phyloP scores from a whole-genome alignment of 768 basidiomycete species.

The Psilocybe cyanescens region DNA sequence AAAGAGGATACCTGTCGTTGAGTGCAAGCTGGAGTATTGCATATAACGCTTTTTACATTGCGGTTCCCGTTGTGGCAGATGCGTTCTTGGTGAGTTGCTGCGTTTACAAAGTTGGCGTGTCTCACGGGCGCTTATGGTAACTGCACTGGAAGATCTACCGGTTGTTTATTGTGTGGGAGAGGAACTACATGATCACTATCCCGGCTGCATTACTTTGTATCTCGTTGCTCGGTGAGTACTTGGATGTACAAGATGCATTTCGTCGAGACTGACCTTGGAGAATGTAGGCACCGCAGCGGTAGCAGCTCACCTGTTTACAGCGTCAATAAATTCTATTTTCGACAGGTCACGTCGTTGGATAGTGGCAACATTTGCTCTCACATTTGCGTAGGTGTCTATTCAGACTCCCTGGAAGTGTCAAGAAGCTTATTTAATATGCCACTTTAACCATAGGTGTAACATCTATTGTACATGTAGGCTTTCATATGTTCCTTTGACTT shows the following conservation, averaged over 20 bases:
- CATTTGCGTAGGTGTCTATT: not conserved
- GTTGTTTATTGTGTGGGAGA: slow-evolving; percentile 2
- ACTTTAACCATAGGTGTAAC: not conserved
- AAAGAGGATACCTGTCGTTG: slow-evolving; percentile 2
- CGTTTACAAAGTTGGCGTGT: too few species aligned
- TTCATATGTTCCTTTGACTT: not conserved
- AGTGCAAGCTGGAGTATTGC: not conserved
- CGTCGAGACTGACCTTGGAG: not conserved
- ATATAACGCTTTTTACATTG: not conserved
- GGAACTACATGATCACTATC: not conserved
- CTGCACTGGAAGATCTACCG: slow-evolving; percentile 1
- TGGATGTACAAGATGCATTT: not conserved
- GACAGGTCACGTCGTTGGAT: slow-evolving; percentile 2
- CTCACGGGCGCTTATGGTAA: too few species aligned
- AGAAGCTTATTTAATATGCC: not conserved
- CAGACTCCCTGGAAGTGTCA: not conserved
- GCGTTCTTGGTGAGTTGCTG: not conserved
- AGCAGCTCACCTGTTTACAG: not conserved
- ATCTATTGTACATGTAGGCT: not conserved
- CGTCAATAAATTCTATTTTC: not conserved
- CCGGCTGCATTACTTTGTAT: not conserved
- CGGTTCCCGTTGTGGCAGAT: not conserved
- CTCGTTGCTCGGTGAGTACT: not conserved
- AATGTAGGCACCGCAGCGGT: not conserved
- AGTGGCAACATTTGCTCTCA: slow-evolving; percentile 1